Conservation (phyloP, 2,329 filamentous ascomycete genomes). For the Botrytis squamosa region DNA sequence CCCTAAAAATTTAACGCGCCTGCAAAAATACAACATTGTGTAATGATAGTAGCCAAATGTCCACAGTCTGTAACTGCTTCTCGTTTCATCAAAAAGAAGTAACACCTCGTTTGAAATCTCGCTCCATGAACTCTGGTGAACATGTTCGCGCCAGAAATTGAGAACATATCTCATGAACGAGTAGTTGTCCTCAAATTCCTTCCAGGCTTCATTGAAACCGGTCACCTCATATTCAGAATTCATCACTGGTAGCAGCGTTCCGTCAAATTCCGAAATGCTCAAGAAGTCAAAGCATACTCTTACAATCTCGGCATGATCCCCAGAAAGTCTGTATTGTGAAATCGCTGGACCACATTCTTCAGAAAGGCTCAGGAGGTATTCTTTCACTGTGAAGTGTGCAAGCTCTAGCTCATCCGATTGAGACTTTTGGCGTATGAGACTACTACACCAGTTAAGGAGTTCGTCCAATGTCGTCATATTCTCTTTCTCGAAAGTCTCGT, state of each 20-base stretch:
- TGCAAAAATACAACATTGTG: too few relatives aligned
- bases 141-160: neutral
- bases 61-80: neutral
- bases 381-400: slow-evolving; percentile 35
- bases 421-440: slow-evolving; percentile 28
- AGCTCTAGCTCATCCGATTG: slow-evolving; percentile 26
- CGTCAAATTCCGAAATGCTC: neutral
- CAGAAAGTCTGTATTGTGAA: slow-evolving; percentile 18
- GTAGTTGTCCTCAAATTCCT: neutral
- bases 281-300: slow-evolving; percentile 6
- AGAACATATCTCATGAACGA: neutral
- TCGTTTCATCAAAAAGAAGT: neutral
- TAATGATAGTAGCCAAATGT: neutral
- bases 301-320: neutral
- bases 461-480: slow-evolving; percentile 28
- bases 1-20: too few relatives aligned
- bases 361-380: slow-evolving; percentile 28
- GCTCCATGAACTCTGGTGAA: neutral
- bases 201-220: neutral
- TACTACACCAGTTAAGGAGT: slow-evolving; percentile 32
- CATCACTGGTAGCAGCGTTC: neutral
- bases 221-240: too few relatives aligned
- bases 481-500: slow-evolving; percentile 24
- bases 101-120: neutral
- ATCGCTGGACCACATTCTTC: neutral